Evolutionary conservation across 805 yeast species (phyloP).

Genomic region (Wickerhamiella brachini): DNA sequence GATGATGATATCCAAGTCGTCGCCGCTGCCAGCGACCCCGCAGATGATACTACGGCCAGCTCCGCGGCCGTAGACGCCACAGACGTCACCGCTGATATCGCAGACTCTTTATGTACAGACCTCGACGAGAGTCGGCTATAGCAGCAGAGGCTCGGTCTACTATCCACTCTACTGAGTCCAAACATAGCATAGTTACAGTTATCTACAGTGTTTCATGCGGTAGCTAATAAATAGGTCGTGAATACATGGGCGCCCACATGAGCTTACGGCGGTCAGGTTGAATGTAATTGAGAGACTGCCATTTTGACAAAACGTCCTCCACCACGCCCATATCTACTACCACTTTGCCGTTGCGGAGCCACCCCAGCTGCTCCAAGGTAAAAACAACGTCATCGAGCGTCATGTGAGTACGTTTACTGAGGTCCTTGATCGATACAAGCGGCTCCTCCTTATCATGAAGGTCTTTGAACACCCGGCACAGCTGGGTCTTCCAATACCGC

Average conservation of each 20-base stretch:
- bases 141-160: not conserved
- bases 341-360: slow-evolving; percentile 26
- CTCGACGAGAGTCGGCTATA: not conserved
- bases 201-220: too few species aligned
- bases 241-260: not conserved
- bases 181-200: too few species aligned
- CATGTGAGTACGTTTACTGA: slow-evolving; percentile 72
- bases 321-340: not conserved
- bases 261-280: not conserved
- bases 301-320: not conserved
- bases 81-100: too few species aligned
- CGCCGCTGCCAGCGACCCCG: too few species aligned
- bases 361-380: slow-evolving; percentile 65
- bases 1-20: not conserved
- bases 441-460: slow-evolving; percentile 7
- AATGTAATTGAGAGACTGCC: not conserved
- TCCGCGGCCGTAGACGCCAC: too few species aligned
- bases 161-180: too few species aligned
- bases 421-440: slow-evolving; percentile 38
- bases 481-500: slow-evolving; percentile 66
- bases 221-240: not conserved
- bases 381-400: slow-evolving; percentile 72
- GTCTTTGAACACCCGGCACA: slow-evolving; percentile 36
- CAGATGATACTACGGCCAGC: too few species aligned
- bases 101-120: not conserved